Percentiles rank a stretch among this genome's conserved stretches.
Conservation (phyloP, 2,329 filamentous ascomycete species). For the Geoglossum cookeanum region DNA sequence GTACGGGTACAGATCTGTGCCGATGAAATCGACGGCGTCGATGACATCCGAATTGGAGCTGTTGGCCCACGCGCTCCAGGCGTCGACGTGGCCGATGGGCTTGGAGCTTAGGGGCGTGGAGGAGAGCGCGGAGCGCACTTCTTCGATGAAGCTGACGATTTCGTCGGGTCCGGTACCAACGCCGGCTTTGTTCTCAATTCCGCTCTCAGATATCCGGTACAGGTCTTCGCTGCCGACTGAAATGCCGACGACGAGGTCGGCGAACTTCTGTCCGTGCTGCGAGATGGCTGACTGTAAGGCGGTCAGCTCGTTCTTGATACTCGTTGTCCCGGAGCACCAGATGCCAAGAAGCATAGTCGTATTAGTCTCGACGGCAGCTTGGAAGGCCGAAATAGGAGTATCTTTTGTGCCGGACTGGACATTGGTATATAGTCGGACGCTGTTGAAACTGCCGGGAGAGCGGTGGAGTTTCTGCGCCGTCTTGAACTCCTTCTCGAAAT, state of each 20-base stretch:
- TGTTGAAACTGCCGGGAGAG: slow-evolving; percentile 22
- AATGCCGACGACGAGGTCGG: slow-evolving; percentile 60
- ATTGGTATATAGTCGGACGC: slow-evolving; percentile 25
- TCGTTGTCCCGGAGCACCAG: slow-evolving; percentile 52
- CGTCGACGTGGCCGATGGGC: slow-evolving; percentile 70
- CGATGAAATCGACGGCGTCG: slow-evolving; percentile 55
- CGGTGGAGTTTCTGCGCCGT: slow-evolving; percentile 25
- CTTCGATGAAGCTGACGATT: slow-evolving; percentile 49
- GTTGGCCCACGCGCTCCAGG: slow-evolving; percentile 68
- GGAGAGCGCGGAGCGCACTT: slow-evolving; percentile 43
- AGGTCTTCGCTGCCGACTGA: slow-evolving; percentile 76
- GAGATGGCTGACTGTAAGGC: slow-evolving; percentile 51
- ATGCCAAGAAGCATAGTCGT: slow-evolving; percentile 65
- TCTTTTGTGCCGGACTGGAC: slow-evolving; percentile 44
- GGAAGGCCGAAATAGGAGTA: slow-evolving; percentile 52
- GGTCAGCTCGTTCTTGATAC: slow-evolving; percentile 52
- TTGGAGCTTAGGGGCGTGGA: slow-evolving; percentile 38
- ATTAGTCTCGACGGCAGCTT: slow-evolving; percentile 63
- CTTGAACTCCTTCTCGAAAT: slow-evolving; percentile 26
- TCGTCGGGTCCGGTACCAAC: slow-evolving; percentile 41
- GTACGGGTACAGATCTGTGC: slow-evolving; percentile 72
- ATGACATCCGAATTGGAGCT: slow-evolving; percentile 46
- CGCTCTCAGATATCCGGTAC: slow-evolving; percentile 58
- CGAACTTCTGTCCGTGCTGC: slow-evolving; percentile 32
- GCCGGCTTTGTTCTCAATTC: slow-evolving; percentile 41